phyloP scores from a whole-genome alignment of 2,329 filamentous ascomycete species.

The Penicillium italicum region DNA sequence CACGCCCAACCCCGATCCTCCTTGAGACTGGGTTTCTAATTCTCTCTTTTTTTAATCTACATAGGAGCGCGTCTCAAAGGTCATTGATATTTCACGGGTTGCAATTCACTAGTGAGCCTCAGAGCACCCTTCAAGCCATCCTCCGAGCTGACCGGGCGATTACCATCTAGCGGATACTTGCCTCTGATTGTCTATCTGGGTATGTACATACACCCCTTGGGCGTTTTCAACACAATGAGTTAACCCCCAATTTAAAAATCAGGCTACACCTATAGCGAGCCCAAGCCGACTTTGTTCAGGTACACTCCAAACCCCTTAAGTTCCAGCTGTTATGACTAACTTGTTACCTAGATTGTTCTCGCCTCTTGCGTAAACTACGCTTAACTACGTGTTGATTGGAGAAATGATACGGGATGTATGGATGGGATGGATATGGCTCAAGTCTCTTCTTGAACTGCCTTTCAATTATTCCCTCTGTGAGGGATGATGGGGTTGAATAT shows the following conservation, averaged over 20 bases:
- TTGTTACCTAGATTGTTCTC: constrained; percentile 38
- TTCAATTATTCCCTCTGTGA: not conserved
- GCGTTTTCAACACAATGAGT: constrained; percentile 6
- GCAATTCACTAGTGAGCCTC: constrained; percentile 85
- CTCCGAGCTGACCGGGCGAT: constrained; percentile 18
- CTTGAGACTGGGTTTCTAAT: constrained; percentile 4
- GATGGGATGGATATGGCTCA: not conserved
- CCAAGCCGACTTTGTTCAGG: constrained; percentile 76
- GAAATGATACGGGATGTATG: not conserved
- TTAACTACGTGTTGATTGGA: constrained; percentile 6
- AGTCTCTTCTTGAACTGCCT: not conserved
- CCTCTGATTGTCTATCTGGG: constrained; percentile 95
- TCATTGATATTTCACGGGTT: constrained; percentile 91
- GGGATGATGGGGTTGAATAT: not conserved
- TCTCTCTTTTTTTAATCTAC: constrained; percentile 6
- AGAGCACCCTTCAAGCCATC: not conserved
- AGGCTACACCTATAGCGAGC: constrained; percentile 94
- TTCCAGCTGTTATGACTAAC: constrained; percentile 15
- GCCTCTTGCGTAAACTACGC: constrained; percentile 37
- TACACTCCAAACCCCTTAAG: constrained; percentile 33
- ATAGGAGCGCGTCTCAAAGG: constrained; percentile 93
- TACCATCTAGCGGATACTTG: constrained; percentile 72
- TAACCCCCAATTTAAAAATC: constrained; percentile 9
- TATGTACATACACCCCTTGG: constrained; percentile 44
- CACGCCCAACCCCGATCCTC: not conserved